Conservation (phyloP, 257 asterid genomes). For the Leptodermis oblonga region DNA sequence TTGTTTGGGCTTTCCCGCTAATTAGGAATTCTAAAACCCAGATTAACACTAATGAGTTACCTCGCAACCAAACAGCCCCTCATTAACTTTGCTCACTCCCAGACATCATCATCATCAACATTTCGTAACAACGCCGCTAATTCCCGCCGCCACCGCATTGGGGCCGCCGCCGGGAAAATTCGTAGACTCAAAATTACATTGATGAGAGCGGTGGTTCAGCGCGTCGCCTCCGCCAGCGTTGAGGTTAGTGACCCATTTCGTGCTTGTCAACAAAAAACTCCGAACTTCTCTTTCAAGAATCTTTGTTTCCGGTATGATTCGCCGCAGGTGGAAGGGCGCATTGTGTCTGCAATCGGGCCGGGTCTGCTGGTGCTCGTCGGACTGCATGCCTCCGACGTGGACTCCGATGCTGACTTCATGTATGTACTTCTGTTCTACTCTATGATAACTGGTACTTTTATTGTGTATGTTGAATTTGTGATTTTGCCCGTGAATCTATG, state of each 20-base stretch:
- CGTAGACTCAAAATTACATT: slow-evolving; percentile 35
- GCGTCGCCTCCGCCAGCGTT: slow-evolving; percentile 81
- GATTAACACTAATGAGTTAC: slow-evolving; percentile 18
- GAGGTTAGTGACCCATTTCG: slow-evolving; percentile 42
- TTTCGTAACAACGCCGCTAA: slow-evolving; percentile 12
- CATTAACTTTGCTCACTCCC: neutral
- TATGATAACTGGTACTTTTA: no score
- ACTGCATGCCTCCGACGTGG: slow-evolving; percentile 62
- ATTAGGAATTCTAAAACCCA: neutral
- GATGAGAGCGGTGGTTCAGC: slow-evolving; percentile 86
- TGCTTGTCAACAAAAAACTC: neutral
- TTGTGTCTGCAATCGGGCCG: slow-evolving; percentile 69
- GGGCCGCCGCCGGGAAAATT: slow-evolving; percentile 12
- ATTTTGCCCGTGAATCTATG: neutral
- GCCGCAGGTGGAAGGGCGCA: slow-evolving; percentile 70
- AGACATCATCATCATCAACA: neutral
- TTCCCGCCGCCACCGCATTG: slow-evolving; percentile 33
- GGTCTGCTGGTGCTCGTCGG: slow-evolving; percentile 85
- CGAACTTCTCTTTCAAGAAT: neutral
- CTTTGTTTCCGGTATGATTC: neutral
- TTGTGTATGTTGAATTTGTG: neutral
- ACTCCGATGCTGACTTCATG: slow-evolving; percentile 76
- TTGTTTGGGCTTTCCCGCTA: neutral
- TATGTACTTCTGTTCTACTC: slow-evolving; percentile 17
- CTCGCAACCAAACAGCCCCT: slow-evolving; percentile 15